Conservation (phyloP, 108 stramenopile species). For the Cyclotella sp. region DNA sequence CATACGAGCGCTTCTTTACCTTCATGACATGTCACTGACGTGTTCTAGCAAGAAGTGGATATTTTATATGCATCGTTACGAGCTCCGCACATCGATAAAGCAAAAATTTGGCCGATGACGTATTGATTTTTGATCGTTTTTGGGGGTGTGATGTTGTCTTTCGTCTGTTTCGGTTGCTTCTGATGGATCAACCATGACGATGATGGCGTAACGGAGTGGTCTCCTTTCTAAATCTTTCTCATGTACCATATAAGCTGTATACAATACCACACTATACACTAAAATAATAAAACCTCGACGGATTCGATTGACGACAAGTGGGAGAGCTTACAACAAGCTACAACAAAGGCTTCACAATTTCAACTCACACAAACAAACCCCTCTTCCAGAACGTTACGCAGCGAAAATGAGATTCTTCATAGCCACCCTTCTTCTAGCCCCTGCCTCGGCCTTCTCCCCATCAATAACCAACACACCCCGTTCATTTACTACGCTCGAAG, state of each 20-base stretch:
- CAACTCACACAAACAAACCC: not conserved
- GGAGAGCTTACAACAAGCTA: too few relatives aligned
- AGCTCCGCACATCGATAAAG: not conserved
- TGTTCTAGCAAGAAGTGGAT: not conserved
- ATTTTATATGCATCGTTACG: not conserved
- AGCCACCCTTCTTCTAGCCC: constrained; percentile 39
- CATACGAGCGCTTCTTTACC: not conserved
- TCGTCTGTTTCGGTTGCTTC: too few relatives aligned
- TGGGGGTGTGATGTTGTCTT: not conserved
- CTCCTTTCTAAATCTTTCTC: not conserved
- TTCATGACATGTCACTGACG: not conserved
- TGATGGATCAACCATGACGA: not conserved
- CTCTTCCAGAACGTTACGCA: not conserved
- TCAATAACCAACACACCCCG: constrained; percentile 8
- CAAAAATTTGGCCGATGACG: not conserved
- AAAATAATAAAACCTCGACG: too few relatives aligned
- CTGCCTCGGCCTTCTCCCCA: constrained; percentile 22
- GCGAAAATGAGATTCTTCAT: constrained; percentile 13
- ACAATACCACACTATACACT: too few relatives aligned
- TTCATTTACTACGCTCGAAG: constrained; percentile 24
- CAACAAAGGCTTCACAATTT: too few relatives aligned
- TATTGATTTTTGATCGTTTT: not conserved
- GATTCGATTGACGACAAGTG: too few relatives aligned
- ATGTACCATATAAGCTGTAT: too few relatives aligned
- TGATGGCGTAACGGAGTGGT: not conserved